Evolutionary conservation across 1,139 yeast species (phyloP).

Genomic region (Pichia sp.): DNA sequence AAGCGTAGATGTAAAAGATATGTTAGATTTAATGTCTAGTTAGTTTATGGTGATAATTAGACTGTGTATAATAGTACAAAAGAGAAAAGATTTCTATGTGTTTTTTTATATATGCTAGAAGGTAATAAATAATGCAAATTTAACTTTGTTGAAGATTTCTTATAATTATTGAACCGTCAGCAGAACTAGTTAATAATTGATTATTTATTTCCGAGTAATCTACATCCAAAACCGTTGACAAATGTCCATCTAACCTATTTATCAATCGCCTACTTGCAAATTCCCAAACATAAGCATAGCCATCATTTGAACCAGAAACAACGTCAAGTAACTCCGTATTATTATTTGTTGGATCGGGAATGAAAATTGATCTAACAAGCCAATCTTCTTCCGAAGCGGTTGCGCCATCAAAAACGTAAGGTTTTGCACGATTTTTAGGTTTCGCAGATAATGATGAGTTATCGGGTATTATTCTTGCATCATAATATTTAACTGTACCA

Average conservation of each 20-base stretch:
- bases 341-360: constrained; percentile 14
- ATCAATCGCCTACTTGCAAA: constrained; percentile 42
- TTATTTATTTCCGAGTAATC: constrained; percentile 38
- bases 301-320: constrained; percentile 53
- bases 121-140: no score
- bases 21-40: constrained; percentile 18
- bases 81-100: not conserved
- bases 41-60: not conserved
- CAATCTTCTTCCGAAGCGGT: constrained; percentile 49
- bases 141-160: constrained; percentile 27
- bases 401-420: constrained; percentile 53
- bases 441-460: not conserved
- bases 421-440: constrained; percentile 35
- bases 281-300: constrained; percentile 57
- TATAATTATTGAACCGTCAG: constrained; percentile 45
- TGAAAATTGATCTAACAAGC: constrained; percentile 43
- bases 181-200: constrained; percentile 40
- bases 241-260: constrained; percentile 52
- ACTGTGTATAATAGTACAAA: not conserved
- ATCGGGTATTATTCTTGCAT: constrained; percentile 36
- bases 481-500: constrained; percentile 51
- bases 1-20: constrained; percentile 13
- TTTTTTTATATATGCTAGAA: no score
- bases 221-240: constrained; percentile 56
- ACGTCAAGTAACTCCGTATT: constrained; percentile 19